Evolutionary conservation across 2,329 filamentous ascomycete genomes (phyloP).

Genomic region (Colletotrichum sp.): DNA sequence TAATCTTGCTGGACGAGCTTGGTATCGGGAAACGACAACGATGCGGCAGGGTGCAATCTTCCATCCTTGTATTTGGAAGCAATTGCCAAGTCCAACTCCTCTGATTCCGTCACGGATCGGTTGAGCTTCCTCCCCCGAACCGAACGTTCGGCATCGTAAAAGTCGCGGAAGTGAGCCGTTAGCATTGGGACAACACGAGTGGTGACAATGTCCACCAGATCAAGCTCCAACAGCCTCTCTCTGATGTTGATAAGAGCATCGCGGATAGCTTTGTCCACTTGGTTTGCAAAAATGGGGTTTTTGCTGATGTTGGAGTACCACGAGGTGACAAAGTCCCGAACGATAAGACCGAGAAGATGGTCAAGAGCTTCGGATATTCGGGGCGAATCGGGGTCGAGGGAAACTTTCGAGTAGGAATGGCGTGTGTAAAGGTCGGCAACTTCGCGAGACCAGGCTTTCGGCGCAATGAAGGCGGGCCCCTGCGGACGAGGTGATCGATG

Average conservation of each 20-base stretch:
- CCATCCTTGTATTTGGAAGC: slow-evolving; percentile 93
- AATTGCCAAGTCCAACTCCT: slow-evolving; percentile 94
- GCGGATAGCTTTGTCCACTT: slow-evolving; percentile 83
- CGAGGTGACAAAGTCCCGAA: slow-evolving; percentile 83
- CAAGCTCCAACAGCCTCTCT: slow-evolving; percentile 75
- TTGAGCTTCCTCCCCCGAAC: slow-evolving; percentile 89
- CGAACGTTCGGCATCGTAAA: slow-evolving; percentile 85
- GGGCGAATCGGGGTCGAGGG: slow-evolving; percentile 78
- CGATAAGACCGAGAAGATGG: slow-evolving; percentile 74
- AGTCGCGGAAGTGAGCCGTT: slow-evolving; percentile 87
- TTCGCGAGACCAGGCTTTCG: slow-evolving; percentile 73
- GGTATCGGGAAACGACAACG: slow-evolving; percentile 81
- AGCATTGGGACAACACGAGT: slow-evolving; percentile 85
- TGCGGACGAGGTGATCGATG: slow-evolving; percentile 45
- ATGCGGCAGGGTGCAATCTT: slow-evolving; percentile 85
- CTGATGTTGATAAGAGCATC: slow-evolving; percentile 73
- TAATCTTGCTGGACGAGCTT: slow-evolving; percentile 89
- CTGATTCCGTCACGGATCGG: slow-evolving; percentile 90
- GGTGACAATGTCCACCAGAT: slow-evolving; percentile 84
- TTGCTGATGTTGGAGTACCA: slow-evolving; percentile 91
- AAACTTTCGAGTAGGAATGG: slow-evolving; percentile 69
- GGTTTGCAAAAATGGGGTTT: slow-evolving; percentile 80
- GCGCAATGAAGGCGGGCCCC: slow-evolving; percentile 64
- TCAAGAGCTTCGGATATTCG: slow-evolving; percentile 83
- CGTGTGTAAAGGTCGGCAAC: slow-evolving; percentile 68